Percentiles rank a stretch among this genome's conserved stretches.
These are phyloP conservation scores for Hericium rajendrae DNA, from an alignment of 768 basidiomycete species.

Conservation along the genomic window DNA sequence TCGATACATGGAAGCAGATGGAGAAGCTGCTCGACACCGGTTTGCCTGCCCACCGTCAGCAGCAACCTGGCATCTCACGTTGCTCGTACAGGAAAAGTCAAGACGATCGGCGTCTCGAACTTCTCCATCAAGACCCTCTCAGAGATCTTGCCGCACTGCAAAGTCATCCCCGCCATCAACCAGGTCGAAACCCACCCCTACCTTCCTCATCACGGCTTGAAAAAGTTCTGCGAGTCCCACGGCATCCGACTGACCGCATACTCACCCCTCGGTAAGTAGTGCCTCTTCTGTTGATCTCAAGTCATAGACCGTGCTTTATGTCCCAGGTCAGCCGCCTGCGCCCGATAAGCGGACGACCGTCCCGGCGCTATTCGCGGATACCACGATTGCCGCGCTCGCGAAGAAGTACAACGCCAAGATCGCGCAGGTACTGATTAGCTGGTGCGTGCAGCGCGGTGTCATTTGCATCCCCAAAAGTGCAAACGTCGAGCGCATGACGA, in stretches of 20 bases:
- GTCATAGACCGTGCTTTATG: neutral
- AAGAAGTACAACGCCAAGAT: neutral
- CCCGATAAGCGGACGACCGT: neutral
- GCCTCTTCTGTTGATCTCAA: neutral
- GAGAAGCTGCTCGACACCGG: conserved; percentile 23
- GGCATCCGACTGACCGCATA: conserved; percentile 61
- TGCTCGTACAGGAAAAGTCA: conserved; percentile 19
- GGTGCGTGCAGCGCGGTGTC: conserved; percentile 44
- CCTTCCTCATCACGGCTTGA: conserved; percentile 49
- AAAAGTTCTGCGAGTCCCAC: conserved; percentile 42
- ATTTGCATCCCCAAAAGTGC: conserved; percentile 46
- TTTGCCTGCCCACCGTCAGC: neutral
- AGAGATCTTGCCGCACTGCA: conserved; percentile 34
- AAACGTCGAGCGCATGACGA: conserved; percentile 32
- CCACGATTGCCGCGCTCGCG: conserved; percentile 22
- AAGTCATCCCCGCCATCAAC: conserved; percentile 52
- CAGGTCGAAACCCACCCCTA: conserved; percentile 69
- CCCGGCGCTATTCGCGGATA: neutral
- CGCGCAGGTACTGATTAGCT: conserved; percentile 15
- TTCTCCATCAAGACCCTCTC: conserved; percentile 26
- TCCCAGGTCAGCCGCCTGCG: neutral
- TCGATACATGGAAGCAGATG: conserved; percentile 28
- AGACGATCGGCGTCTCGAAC: conserved; percentile 33
- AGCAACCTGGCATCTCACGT: neutral
- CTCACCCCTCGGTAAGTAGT: conserved; percentile 34